Percentiles rank a stretch among this genome's conserved stretches.
These are phyloP conservation scores for Fomitopsis betulina DNA, from an alignment of 1,284 basidiomycete species.

Conservation along the genomic window DNA sequence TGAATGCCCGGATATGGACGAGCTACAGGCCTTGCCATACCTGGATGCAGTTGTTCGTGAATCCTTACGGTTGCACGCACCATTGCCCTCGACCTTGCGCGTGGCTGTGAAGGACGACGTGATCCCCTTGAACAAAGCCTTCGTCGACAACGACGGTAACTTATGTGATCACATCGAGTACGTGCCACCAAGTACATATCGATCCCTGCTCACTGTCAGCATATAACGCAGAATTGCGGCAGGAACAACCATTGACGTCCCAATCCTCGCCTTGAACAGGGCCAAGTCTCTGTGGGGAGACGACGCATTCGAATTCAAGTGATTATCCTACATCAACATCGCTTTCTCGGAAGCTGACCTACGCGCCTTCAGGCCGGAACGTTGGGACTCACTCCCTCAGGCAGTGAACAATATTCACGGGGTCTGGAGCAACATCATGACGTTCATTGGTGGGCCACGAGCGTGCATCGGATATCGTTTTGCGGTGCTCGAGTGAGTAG, in stretches of 20 bases:
- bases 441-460: conserved; percentile 56
- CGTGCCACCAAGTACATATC: background rate
- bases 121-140: conserved; percentile 28
- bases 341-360: background rate
- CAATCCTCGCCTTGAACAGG: conserved; percentile 44
- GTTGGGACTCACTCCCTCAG: conserved; percentile 45
- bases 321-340: background rate
- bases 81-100: conserved; percentile 53
- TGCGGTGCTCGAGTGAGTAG: background rate
- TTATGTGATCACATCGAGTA: conserved; percentile 21
- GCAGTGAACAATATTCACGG: conserved; percentile 44
- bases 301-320: conserved; percentile 50
- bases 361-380: conserved; percentile 38
- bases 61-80: conserved; percentile 59
- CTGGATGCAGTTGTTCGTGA: conserved; percentile 70
- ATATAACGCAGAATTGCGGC: too few species aligned
- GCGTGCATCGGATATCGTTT: conserved; percentile 34
- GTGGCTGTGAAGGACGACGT: conserved; percentile 46
- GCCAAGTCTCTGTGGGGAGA: conserved; percentile 49
- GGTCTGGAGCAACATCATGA: conserved; percentile 46
- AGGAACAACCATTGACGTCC: conserved; percentile 43
- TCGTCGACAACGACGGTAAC: conserved; percentile 23
- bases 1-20: conserved; percentile 11
- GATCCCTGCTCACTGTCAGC: too few species aligned
- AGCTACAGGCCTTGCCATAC: conserved; percentile 49